phyloP scores from a whole-genome alignment of 441 rosid genomes.

The Populus hybrid region DNA sequence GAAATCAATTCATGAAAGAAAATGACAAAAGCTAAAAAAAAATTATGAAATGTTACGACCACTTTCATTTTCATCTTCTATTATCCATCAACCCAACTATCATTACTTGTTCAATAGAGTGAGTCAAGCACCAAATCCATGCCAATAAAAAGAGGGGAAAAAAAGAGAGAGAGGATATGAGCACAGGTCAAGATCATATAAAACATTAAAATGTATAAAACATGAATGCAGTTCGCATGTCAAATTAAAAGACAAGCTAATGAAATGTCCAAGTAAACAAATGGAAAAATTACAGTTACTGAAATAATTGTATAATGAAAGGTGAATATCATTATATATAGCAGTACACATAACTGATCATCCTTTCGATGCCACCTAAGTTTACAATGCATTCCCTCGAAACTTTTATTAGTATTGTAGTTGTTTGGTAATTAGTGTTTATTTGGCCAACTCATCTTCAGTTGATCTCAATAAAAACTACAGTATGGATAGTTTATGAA shows the following conservation, averaged over 20 bases:
- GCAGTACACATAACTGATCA: background rate
- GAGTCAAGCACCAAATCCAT: background rate
- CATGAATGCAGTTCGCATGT: background rate
- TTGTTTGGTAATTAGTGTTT: background rate
- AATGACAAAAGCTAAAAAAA: background rate
- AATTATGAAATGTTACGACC: background rate
- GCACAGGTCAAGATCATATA: background rate
- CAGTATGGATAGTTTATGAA: background rate
- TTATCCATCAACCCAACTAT: background rate
- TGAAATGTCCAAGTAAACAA: background rate
- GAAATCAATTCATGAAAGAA: background rate
- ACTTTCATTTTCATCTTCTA: background rate
- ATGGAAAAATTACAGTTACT: background rate
- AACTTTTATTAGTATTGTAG: background rate
- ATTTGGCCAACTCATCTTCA: background rate
- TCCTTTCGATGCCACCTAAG: background rate
- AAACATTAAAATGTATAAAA: background rate
- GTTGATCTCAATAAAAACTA: background rate
- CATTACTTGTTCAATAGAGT: background rate
- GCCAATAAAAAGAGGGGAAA: background rate
- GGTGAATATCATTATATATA: background rate
- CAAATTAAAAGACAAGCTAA: background rate
- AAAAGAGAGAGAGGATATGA: background rate
- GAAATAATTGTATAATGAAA: background rate
- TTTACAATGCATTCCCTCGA: background rate